These are phyloP conservation scores for Porodaedalea pini DNA, from an alignment of 1,284 basidiomycete species.

Conservation along the genomic window DNA sequence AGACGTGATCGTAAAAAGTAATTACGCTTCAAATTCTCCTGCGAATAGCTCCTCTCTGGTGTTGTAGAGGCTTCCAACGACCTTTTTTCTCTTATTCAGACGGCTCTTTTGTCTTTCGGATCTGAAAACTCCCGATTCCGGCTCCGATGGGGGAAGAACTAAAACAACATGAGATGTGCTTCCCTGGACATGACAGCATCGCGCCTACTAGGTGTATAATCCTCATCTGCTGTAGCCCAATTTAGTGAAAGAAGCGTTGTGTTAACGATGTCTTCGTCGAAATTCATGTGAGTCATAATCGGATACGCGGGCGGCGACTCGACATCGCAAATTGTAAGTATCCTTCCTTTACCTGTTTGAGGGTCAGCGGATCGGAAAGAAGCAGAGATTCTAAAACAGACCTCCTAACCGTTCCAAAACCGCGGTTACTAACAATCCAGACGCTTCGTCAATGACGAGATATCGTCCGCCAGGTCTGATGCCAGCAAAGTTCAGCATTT, in stretches of 20 bases:
- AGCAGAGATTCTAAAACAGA: constrained; percentile 31
- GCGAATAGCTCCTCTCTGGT: constrained; percentile 80
- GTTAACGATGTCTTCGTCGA: constrained; percentile 56
- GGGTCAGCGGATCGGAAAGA: background rate
- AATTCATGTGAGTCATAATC: constrained; percentile 84
- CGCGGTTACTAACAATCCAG: constrained; percentile 84
- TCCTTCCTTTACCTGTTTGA: constrained; percentile 56
- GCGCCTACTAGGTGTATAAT: constrained; percentile 63
- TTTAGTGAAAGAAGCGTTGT: constrained; percentile 71
- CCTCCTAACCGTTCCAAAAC: constrained; percentile 86
- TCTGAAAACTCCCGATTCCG: constrained; percentile 46
- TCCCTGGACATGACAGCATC: constrained; percentile 3
- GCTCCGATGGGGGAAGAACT: constrained; percentile 59
- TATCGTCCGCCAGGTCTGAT: constrained; percentile 85
- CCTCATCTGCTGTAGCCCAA: constrained; percentile 87
- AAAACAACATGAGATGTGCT: constrained; percentile 8
- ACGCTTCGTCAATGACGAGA: constrained; percentile 89
- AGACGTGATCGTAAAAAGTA: background rate
- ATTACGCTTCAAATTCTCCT: constrained; percentile 83
- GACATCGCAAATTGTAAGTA: constrained; percentile 85
- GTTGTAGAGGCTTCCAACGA: constrained; percentile 53
- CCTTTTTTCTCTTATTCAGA: constrained; percentile 67
- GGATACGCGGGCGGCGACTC: constrained; percentile 94
- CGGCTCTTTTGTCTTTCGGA: constrained; percentile 70
- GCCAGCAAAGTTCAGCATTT: constrained; percentile 82